phyloP scores from a whole-genome alignment of 1,284 basidiomycete species.

The Rhodotorula sp. region DNA sequence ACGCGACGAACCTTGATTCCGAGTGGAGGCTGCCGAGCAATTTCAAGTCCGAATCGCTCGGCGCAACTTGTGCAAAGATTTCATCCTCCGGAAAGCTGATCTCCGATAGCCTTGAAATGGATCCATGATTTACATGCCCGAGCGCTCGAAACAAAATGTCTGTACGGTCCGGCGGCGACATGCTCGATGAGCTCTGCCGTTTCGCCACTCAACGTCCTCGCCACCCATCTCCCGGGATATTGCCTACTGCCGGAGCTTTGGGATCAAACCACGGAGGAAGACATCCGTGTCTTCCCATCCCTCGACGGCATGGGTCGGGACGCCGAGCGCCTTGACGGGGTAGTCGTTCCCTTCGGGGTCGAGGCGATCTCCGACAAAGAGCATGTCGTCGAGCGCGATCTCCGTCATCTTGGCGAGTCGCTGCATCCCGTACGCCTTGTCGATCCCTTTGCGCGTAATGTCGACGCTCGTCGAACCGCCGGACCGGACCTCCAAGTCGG shows the following conservation, averaged over 20 bases:
- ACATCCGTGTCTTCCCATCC: not conserved
- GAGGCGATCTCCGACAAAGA: conserved; percentile 2
- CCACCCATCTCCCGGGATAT: no score
- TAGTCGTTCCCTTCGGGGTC: conserved; percentile 1
- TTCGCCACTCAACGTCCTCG: no score
- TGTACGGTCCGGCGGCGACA: no score
- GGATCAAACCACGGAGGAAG: conserved; percentile 1
- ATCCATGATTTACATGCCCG: no score
- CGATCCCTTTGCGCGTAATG: conserved; percentile 2
- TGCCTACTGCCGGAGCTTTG: not conserved
- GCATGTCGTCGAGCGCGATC: conserved; percentile 1
- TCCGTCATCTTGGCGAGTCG: not conserved
- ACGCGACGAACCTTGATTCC: no score
- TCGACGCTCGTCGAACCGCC: conserved; percentile 3
- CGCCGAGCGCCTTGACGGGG: conserved; percentile 1
- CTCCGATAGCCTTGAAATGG: no score
- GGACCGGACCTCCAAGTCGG: not conserved
- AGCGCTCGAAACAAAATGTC: no score
- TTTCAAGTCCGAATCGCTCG: no score
- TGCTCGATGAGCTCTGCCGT: no score
- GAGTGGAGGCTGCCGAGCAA: no score
- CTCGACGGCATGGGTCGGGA: not conserved
- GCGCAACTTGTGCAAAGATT: no score
- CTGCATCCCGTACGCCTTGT: conserved; percentile 5
- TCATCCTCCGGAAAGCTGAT: no score